Evolutionary conservation across 495 filamentous ascomycete species (phyloP).

Genomic region (Penicillium maclennaniae): DNA sequence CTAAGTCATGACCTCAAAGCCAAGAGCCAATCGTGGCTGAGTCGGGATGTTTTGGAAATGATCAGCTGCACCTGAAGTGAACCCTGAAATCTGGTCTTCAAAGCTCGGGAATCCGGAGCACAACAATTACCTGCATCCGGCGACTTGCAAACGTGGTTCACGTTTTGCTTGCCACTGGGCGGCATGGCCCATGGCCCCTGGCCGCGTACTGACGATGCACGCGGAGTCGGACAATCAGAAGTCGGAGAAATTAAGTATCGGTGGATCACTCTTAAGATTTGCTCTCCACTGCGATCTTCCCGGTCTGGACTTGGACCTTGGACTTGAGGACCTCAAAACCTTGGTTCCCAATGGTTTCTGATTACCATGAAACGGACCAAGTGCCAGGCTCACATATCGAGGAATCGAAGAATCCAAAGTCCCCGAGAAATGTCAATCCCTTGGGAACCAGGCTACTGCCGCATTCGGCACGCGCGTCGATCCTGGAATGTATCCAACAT

Average conservation of each 20-base stretch:
- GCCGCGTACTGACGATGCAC: conserved; percentile 1
- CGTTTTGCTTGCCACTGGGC: conserved; percentile 11
- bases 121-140: conserved; percentile 11
- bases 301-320: not conserved
- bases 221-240: not conserved
- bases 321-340: not conserved
- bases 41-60: conserved; percentile 5
- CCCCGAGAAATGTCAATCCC: conserved; percentile 7
- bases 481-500: conserved; percentile 32
- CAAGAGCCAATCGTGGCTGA: conserved; percentile 8
- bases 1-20: conserved; percentile 3
- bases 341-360: not conserved
- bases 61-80: not conserved
- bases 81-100: too few species aligned
- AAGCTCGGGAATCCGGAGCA: conserved; percentile 1
- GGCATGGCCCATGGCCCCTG: conserved; percentile 8
- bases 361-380: not conserved
- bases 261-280: not conserved
- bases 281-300: not conserved
- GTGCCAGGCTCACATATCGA: too few species aligned
- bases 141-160: conserved; percentile 18
- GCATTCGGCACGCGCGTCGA: conserved; percentile 26
- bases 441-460: conserved; percentile 16
- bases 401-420: not conserved
- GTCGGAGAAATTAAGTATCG: not conserved